These are phyloP conservation scores for Boletus pseudo-olivaceus DNA, from an alignment of 768 basidiomycete genomes.

Conservation along the genomic window DNA sequence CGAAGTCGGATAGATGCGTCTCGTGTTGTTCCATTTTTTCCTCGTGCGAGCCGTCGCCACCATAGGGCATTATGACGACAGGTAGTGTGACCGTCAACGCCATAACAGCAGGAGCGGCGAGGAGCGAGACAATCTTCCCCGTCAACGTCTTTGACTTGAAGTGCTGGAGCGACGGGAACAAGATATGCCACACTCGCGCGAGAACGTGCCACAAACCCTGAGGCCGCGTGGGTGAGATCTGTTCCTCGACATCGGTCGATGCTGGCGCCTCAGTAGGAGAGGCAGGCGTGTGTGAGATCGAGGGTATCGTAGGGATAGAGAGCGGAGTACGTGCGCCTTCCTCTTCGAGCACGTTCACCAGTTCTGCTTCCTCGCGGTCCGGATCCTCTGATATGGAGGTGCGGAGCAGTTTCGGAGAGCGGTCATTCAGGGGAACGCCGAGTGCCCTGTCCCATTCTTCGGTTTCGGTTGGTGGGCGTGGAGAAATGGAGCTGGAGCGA, in stretches of 20 bases:
- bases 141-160: slow-evolving; percentile 68
- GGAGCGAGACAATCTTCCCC: slow-evolving; percentile 68
- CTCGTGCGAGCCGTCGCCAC: slow-evolving; percentile 11
- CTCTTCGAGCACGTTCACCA: slow-evolving; percentile 12
- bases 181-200: slow-evolving; percentile 48
- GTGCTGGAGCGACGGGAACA: slow-evolving; percentile 83
- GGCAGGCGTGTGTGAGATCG: slow-evolving; percentile 54
- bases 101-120: slow-evolving; percentile 86
- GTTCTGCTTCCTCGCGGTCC: slow-evolving; percentile 6
- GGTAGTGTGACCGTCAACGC: slow-evolving; percentile 85
- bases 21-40: slow-evolving; percentile 35
- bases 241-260: slow-evolving; percentile 45
- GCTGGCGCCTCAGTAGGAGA: slow-evolving; percentile 39
- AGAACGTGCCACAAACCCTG: slow-evolving; percentile 37
- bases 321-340: slow-evolving; percentile 13
- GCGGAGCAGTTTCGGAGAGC: slow-evolving; percentile 37
- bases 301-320: slow-evolving; percentile 42
- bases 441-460: slow-evolving; percentile 53
- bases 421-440: slow-evolving; percentile 50
- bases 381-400: slow-evolving; percentile 26
- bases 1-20: slow-evolving; percentile 59
- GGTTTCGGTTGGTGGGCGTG: slow-evolving; percentile 26
- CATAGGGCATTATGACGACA: slow-evolving; percentile 71
- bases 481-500: slow-evolving; percentile 31
- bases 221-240: slow-evolving; percentile 38